A percentile compares a stretch with the other conserved stretches of the same genome.
phyloP scores from a whole-genome alignment of 1,284 basidiomycete genomes.

The Tilletia walkeri region DNA sequence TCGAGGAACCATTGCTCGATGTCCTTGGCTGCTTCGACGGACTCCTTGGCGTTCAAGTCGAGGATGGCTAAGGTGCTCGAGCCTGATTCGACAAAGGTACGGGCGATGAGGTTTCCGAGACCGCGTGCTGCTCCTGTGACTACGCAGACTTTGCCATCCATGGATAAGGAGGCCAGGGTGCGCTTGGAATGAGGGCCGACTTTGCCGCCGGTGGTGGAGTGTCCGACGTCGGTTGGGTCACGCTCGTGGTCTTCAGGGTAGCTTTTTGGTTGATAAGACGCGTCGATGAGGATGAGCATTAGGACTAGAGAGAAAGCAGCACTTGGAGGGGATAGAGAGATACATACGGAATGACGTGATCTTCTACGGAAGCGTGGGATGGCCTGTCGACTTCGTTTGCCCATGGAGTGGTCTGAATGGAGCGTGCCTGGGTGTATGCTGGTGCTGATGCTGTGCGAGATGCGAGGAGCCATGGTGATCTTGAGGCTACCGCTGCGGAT shows the following conservation, averaged over 20 bases:
- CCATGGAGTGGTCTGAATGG: constrained; percentile 8
- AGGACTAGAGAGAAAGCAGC: not conserved
- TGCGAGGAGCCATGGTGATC: not conserved
- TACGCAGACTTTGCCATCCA: constrained; percentile 71
- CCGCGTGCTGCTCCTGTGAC: constrained; percentile 93
- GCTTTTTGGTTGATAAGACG: not conserved
- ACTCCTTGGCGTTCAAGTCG: constrained; percentile 76
- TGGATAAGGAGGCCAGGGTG: constrained; percentile 45
- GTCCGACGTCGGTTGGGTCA: constrained; percentile 37
- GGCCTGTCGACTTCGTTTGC: constrained; percentile 20
- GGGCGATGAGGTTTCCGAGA: constrained; percentile 55
- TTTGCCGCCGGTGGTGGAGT: constrained; percentile 40
- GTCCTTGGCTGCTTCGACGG: constrained; percentile 71
- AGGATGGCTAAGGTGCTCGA: constrained; percentile 78
- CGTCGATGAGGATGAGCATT: not conserved
- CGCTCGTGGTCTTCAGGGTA: constrained; percentile 31
- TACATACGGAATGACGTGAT: constrained; percentile 18
- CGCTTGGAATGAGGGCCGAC: constrained; percentile 40
- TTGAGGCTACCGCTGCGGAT: not conserved
- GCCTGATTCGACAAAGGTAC: constrained; percentile 83
- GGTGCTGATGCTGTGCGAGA: not conserved
- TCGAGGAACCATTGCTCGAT: constrained; percentile 64
- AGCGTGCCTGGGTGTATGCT: not conserved
- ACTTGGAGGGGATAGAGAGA: not conserved
- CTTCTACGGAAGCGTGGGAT: constrained; percentile 18